Evolutionary conservation across 2,329 filamentous ascomycete genomes (phyloP).

Genomic region (Colletotrichum eremochloae): DNA sequence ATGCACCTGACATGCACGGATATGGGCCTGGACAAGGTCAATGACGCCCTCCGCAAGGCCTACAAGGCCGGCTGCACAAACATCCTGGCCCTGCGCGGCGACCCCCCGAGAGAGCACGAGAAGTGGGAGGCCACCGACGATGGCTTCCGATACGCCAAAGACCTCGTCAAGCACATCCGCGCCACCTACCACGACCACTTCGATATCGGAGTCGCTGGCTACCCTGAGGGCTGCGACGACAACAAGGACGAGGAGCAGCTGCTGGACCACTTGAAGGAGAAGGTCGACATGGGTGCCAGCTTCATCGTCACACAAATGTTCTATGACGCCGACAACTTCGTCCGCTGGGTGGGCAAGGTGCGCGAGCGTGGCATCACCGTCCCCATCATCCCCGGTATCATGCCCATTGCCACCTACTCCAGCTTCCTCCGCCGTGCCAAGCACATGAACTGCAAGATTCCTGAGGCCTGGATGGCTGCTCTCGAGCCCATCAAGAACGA

Average conservation of each 20-base stretch:
- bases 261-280: slow-evolving; percentile 91
- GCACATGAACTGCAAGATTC: slow-evolving; percentile 90
- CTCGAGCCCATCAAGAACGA: slow-evolving; percentile 97
- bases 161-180: slow-evolving; percentile 88
- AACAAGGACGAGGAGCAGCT: slow-evolving; percentile 87
- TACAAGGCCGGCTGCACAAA: slow-evolving; percentile 98
- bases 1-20: slow-evolving; percentile 99
- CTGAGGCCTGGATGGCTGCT: slow-evolving; percentile 81
- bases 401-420: slow-evolving; percentile 92
- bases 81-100: slow-evolving; percentile 92
- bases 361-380: slow-evolving; percentile 86
- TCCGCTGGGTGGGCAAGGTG: slow-evolving; percentile 90
- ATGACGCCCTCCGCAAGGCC: slow-evolving; percentile 86
- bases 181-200: slow-evolving; percentile 81
- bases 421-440: slow-evolving; percentile 91
- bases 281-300: slow-evolving; percentile 91
- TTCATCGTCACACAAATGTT: slow-evolving; percentile 99
- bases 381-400: slow-evolving; percentile 88
- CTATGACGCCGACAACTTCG: slow-evolving; percentile 96
- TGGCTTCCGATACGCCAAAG: slow-evolving; percentile 91
- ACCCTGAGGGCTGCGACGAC: slow-evolving; percentile 95
- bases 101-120: slow-evolving; percentile 93
- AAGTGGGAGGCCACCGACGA: slow-evolving; percentile 91
- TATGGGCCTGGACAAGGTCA: slow-evolving; percentile 93
- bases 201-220: slow-evolving; percentile 96